Percentiles rank a stretch among this genome's conserved stretches.
These are phyloP conservation scores for Pontederia paniculata DNA, from an alignment of 176 grass and related monocot species.

Conservation along the genomic window DNA sequence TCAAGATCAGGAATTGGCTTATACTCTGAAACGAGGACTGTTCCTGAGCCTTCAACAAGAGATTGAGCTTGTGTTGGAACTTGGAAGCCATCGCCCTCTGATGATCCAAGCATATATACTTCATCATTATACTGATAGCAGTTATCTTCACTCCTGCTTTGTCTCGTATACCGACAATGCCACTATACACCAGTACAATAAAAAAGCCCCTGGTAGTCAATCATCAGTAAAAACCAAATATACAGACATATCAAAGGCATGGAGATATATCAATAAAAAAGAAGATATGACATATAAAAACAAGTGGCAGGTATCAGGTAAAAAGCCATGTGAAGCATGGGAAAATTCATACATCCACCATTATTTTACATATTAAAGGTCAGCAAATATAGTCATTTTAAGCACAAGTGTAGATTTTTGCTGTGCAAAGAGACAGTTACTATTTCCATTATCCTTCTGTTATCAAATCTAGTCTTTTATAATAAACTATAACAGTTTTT, in stretches of 20 bases:
- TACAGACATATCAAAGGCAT: not conserved
- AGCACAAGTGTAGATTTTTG: too few species aligned
- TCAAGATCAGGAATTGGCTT: slow-evolving; percentile 79
- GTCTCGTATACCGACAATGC: slow-evolving; percentile 46
- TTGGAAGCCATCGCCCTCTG: slow-evolving; percentile 47
- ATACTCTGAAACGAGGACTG: slow-evolving; percentile 52
- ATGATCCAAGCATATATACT: slow-evolving; percentile 27
- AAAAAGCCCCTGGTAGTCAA: slow-evolving; percentile 91
- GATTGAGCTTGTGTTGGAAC: slow-evolving; percentile 65
- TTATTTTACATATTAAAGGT: too few species aligned
- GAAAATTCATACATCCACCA: too few species aligned
- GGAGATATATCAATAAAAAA: not conserved
- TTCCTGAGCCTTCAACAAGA: slow-evolving; percentile 48
- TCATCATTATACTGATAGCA: slow-evolving; percentile 24
- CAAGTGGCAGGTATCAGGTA: not conserved
- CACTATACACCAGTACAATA: slow-evolving; percentile 83
- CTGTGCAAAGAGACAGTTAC: too few species aligned
- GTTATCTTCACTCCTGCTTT: slow-evolving; percentile 27
- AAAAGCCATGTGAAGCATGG: too few species aligned
- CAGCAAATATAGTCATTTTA: too few species aligned
- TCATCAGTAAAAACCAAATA: slow-evolving; percentile 90
- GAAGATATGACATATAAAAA: not conserved
- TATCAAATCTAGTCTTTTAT: too few species aligned
- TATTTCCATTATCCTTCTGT: too few species aligned
- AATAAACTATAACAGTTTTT: too few species aligned